Percentiles rank a stretch among this genome's conserved stretches.
Conservation (phyloP, 805 yeast species). For the Ogataea naganishii region DNA sequence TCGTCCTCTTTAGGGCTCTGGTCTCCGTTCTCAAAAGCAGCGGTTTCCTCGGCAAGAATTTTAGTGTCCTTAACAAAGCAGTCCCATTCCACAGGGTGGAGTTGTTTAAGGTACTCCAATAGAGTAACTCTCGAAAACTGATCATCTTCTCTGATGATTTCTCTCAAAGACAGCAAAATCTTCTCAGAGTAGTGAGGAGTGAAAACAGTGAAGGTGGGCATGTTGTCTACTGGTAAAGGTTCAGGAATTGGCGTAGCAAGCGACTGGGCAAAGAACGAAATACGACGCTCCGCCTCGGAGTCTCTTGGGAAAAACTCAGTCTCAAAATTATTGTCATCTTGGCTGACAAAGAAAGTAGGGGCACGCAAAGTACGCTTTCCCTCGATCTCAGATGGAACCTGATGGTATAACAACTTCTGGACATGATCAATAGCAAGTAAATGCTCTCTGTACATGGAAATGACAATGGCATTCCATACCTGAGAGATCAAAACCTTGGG, state of each 20-base stretch:
- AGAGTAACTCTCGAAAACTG: conserved; percentile 92
- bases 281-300: conserved; percentile 99
- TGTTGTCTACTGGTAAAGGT: conserved; percentile 97
- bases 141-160: conserved; percentile 94
- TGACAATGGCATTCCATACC: conserved; percentile 98
- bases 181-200: conserved; percentile 96
- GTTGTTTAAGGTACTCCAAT: conserved; percentile 87
- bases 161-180: conserved; percentile 86
- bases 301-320: conserved; percentile 96
- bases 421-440: conserved; percentile 96
- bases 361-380: conserved; percentile 98
- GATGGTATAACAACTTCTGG: conserved; percentile 93
- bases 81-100: conserved; percentile 96
- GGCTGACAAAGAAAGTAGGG: conserved; percentile 97
- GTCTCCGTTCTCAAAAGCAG: conserved; percentile 59
- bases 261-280: conserved; percentile 98
- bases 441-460: conserved; percentile 99
- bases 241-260: conserved; percentile 98
- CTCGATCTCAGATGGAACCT: conserved; percentile 96
- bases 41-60: conserved; percentile 90
- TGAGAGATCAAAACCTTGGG: conserved; percentile 97
- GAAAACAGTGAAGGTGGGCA: conserved; percentile 97
- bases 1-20: conserved; percentile 49
- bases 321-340: conserved; percentile 90
- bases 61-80: conserved; percentile 95